Base-by-base conservation (phyloP, 345 rosid genomes). In the Brassica cretica region DNA sequence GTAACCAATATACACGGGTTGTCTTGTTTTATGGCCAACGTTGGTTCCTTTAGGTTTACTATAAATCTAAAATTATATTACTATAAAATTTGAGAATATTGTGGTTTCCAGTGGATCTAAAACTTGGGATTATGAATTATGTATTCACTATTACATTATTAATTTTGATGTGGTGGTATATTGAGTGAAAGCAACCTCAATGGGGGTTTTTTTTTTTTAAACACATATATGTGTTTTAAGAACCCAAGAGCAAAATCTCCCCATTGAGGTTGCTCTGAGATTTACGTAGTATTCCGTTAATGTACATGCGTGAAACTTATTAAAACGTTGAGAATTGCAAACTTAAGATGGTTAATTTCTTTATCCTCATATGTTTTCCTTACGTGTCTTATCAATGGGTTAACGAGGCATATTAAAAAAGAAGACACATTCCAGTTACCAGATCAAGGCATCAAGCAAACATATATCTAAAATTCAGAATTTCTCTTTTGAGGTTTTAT, bases 221-320 rank as follows among this genome's bases (percentile, higher is more conserved):
- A 21, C 24, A 21, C 24, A 21, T 21, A 21, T 21, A 21, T 21
- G 24, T 21, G 24, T 21, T 21, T 21, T 21, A 21, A 21, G 24
- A 21, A 21, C 24, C 24, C 24, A 21, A 21, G 24, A 21, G 24
- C 24, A 21, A 21, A 21, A 21, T 21, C 24, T 21, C 24, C 24
- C 24, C 24, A 21, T 21, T 21, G 24, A 21, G 24, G 24, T 21
- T 21, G 24, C 24, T 21, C 24, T 21, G 24, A 78, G 82, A 29
- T 72, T 78, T 78, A 78, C 69, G 82, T 60, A 78, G 70, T 72
- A 39, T 60, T 72, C 77, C 11, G 46, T 72, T 39, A 72, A 65
- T 66, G 29, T 39, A 71, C 76, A 72, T 78, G 73, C 76, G 72
- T 78, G 77, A 12, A 39, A 39, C 46, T 39, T 39, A 39, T 78